These are phyloP conservation scores for Quercus phellos DNA, from an alignment of 331 rosid genomes.

Conservation along the genomic window DNA sequence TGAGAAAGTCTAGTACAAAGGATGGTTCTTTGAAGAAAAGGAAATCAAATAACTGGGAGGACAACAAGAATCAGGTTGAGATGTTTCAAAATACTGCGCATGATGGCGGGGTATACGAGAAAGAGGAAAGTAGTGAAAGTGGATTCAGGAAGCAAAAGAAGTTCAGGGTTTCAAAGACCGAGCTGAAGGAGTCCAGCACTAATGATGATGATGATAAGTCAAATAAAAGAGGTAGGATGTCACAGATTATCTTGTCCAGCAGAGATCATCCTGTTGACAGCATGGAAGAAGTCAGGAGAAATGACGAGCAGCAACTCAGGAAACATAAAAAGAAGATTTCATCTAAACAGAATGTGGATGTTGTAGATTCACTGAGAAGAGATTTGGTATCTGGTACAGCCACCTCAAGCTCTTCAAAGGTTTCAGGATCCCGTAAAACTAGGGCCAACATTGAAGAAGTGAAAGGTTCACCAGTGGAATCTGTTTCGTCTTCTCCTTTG, in stretches of 20 bases:
- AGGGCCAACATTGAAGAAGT: slow-evolving; percentile 38
- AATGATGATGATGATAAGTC: slow-evolving; percentile 34
- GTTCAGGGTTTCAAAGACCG: slow-evolving; percentile 24
- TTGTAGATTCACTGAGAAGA: slow-evolving; percentile 32
- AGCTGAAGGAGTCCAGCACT: slow-evolving; percentile 19
- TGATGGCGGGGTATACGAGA: slow-evolving; percentile 29
- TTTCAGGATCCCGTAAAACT: slow-evolving; percentile 40
- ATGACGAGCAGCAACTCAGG: slow-evolving; percentile 27
- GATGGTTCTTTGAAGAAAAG: slow-evolving; percentile 44
- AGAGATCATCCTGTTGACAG: slow-evolving; percentile 21
- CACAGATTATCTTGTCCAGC: slow-evolving; percentile 29
- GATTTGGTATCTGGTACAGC: slow-evolving; percentile 44
- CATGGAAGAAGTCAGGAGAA: slow-evolving; percentile 23
- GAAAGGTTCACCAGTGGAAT: slow-evolving; percentile 50
- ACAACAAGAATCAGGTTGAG: slow-evolving; percentile 29
- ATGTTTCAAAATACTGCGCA: slow-evolving; percentile 21
- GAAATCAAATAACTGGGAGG: slow-evolving; percentile 43
- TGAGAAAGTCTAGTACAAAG: slow-evolving; percentile 1
- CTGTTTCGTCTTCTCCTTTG: slow-evolving; percentile 53
- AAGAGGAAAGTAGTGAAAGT: slow-evolving; percentile 43
- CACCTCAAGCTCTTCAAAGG: slow-evolving; percentile 65
- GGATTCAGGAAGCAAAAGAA: slow-evolving; percentile 44
- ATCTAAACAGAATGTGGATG: slow-evolving; percentile 25
- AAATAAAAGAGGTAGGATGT: slow-evolving; percentile 32
- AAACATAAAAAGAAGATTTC: slow-evolving; percentile 32